Evolutionary conservation across 306 rosid species (phyloP), one percentile per base, ranked within the genome.

Genomic region (Prunus mume): DNA sequence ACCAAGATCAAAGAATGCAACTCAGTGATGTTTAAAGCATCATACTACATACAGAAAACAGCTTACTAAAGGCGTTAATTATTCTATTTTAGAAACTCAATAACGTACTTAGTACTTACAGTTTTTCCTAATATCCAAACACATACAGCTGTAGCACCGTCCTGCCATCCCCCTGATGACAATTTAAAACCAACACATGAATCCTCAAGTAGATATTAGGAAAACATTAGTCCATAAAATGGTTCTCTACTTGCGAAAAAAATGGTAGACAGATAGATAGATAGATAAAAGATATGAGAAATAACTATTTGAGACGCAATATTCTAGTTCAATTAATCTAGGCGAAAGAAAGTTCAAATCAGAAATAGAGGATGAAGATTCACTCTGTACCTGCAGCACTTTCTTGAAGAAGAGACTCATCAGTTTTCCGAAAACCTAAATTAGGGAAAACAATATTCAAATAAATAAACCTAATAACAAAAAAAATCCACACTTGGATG

Each of bases 81-180:
- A 18, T 71, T 67, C 13, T 13, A 11, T 12, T 73, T 76, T 20
- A 50, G 20, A 41, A 38, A 73, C 13, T 30, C 43, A 65, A 38
- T 28, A n/a, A 12, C 50, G 18, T 41, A 41, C 58, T 43, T 75
- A 78, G 68, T 4, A 58, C 97, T 84, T 84, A 91, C 98, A 68
- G 86, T 89, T 78, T 91, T 89, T 52, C 92, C 96, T 73, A 91
- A 68, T 72, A 93, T 83, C 98, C 98, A 93, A 68, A 89, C 87
- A 77, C 97, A 91, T 28, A 89, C 97, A 32, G 97, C 93, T 69
- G 97, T 93, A 65, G 98, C 96, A 75, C 98, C 98, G 71, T 93
- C 98, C 84, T 83, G 98, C 97, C 97, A 93, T 34, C 97, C 97
- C 73, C 91, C 98, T 93, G 87, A 72, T 75, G 69, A 76, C 43